These are phyloP conservation scores for Eucalyptus cloeziana DNA, from an alignment of 345 rosid species.

Conservation along the genomic window DNA sequence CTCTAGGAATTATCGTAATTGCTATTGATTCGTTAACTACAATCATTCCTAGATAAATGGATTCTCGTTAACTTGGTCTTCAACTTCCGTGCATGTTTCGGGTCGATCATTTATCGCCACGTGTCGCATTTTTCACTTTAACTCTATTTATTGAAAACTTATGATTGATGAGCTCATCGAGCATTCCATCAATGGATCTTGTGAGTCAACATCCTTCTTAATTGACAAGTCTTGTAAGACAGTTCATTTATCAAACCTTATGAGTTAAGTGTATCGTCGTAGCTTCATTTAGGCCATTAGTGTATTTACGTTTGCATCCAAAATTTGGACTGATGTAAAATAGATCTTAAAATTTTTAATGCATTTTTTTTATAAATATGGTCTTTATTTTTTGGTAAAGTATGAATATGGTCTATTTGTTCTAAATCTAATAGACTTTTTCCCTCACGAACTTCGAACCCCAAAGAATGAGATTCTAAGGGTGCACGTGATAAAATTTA, in stretches of 20 bases:
- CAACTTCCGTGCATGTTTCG: background rate
- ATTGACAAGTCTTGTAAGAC: background rate
- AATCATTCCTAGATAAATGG: background rate
- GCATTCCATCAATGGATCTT: background rate
- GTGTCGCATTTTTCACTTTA: background rate
- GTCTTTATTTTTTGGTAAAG: too few relatives aligned
- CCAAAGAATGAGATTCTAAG: background rate
- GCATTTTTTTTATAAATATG: background rate
- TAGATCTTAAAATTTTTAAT: too few relatives aligned
- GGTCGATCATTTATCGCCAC: background rate
- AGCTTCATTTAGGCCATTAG: background rate
- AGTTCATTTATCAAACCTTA: background rate
- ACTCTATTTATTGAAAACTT: background rate
- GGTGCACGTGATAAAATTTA: accelerated
- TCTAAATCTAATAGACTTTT: too few relatives aligned
- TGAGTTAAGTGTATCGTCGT: background rate
- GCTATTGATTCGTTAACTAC: background rate
- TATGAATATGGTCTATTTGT: background rate
- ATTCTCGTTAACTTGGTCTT: background rate
- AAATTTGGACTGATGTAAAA: too few relatives aligned
- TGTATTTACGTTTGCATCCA: too few relatives aligned
- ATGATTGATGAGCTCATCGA: background rate
- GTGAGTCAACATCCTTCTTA: background rate
- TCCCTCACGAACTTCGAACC: background rate
- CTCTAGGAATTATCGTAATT: background rate